phyloP scores from a whole-genome alignment of 1,284 basidiomycete genomes.

The Ceratobasidium sp. region DNA sequence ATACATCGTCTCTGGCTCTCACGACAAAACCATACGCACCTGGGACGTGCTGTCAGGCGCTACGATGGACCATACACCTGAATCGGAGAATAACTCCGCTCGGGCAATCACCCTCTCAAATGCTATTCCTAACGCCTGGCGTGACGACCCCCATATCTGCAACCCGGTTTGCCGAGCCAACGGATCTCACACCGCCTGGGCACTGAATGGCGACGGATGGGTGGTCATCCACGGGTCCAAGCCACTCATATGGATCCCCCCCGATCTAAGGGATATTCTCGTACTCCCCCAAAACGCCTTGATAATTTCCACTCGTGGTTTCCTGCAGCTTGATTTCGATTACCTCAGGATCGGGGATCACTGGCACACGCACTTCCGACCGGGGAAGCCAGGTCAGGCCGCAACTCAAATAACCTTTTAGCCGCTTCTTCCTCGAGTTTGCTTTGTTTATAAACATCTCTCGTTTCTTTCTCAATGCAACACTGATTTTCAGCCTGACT shows the following conservation, averaged over 20 bases:
- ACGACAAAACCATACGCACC: too few species aligned
- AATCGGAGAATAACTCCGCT: neutral
- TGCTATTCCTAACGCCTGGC: neutral
- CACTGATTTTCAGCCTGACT: too few species aligned
- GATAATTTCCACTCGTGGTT: neutral
- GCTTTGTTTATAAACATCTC: too few species aligned
- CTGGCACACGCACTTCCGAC: too few species aligned
- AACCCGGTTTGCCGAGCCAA: neutral
- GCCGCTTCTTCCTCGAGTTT: too few species aligned
- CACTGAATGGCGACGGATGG: constrained; percentile 2
- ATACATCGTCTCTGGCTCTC: constrained; percentile 33
- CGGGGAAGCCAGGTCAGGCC: too few species aligned
- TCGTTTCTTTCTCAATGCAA: too few species aligned
- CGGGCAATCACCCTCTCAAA: neutral
- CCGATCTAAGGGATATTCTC: neutral
- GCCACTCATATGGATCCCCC: constrained; percentile 12
- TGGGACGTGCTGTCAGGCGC: constrained; percentile 24
- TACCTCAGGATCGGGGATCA: neutral
- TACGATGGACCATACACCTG: neutral
- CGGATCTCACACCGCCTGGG: neutral
- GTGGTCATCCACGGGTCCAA: neutral
- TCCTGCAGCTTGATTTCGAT: too few species aligned
- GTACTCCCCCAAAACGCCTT: neutral
- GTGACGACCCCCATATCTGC: neutral
- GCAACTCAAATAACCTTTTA: too few species aligned